Base-by-base conservation (phyloP, 768 basidiomycete species). In the Rhodotorula paludigena region DNA sequence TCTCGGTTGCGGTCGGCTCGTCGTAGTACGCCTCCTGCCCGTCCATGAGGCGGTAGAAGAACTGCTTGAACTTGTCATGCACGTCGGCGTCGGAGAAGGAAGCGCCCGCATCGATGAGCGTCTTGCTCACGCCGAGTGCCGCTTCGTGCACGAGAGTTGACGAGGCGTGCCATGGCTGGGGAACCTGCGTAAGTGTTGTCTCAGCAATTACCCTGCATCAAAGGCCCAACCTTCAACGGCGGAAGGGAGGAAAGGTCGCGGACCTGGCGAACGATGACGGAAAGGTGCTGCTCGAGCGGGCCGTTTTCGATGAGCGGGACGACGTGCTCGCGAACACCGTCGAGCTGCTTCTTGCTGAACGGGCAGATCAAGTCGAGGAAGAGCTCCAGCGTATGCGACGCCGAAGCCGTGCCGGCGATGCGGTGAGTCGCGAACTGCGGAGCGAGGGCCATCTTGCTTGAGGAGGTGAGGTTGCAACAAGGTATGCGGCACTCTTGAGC, bases 81-180 rank as follows among this genome's bases (percentile, higher is more conserved):
- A 66, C 72, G 6, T 55, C 44, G 7, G 33, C n/a, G 38, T 63
- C 58, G 11, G 21, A 7, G 64, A 56, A 69, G 9, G 47, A 41
- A n/a, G 47, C 52, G 28, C 35, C 39, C 1, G 28, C 18, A 35
- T 63, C 69, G 33, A 57, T 57, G 39, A 63, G 61, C 9, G 52
- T 47, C 21, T 59, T 58, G 25, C 51, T 45, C 28, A 63, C 68
- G 36, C 54, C 72, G 42, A 73, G 64, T 0, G 65, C 68, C 7
- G 72, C 72, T 41, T 73, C 72, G 57, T 73, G 72, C 0, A 73
- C 68, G 35, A 66, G 61, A 0, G 72, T 73, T 21, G 61, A 63
- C 0, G 54, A 57, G 18, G 64, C 30, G 39, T 73, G 72, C 72
- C 72, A 73, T n/a, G 68, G 49, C 45, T 73, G 72, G 20, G 68